Conservation (phyloP, 257 asterid genomes). For the Jacaranda mimosifolia region DNA sequence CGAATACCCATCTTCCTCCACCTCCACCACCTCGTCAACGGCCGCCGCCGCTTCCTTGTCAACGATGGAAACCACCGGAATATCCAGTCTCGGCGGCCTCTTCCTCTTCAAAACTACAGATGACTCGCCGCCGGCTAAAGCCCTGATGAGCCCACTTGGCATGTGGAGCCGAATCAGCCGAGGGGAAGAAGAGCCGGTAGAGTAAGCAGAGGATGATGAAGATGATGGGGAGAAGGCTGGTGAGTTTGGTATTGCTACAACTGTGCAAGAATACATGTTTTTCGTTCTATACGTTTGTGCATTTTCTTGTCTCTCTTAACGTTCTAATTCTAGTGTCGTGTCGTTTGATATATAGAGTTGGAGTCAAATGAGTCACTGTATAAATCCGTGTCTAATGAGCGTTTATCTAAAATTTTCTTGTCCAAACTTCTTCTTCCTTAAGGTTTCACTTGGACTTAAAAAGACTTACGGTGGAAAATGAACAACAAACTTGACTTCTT, state of each 20-base stretch:
- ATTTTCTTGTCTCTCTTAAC: not conserved
- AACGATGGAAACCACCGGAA: constrained; percentile 48
- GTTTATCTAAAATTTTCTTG: not conserved
- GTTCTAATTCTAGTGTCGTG: constrained; percentile 14
- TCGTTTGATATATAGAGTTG: too few relatives aligned
- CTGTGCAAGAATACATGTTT: constrained; percentile 46
- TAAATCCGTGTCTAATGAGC: constrained; percentile 38
- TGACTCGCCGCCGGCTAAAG: constrained; percentile 38
- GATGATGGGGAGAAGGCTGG: constrained; percentile 57
- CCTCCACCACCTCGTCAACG: constrained; percentile 51
- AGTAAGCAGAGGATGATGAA: constrained; percentile 37
- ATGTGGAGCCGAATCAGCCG: constrained; percentile 55
- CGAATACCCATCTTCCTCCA: constrained; percentile 73
- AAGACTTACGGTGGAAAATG: constrained; percentile 26
- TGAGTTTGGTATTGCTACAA: constrained; percentile 63
- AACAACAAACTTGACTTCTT: not conserved
- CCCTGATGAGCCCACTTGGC: constrained; percentile 56
- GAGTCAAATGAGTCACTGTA: not conserved
- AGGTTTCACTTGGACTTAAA: not conserved
- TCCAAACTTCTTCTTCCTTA: constrained; percentile 33
- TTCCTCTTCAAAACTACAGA: constrained; percentile 60
- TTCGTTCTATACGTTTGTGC: not conserved
- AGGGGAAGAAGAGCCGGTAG: constrained; percentile 59
- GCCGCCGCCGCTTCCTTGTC: constrained; percentile 18
- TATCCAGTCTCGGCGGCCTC: constrained; percentile 65